A percentile compares a stretch with the other conserved stretches of the same genome.
phyloP scores from a whole-genome alignment of 345 rosid genomes.

The Arabidopsis suecica region DNA sequence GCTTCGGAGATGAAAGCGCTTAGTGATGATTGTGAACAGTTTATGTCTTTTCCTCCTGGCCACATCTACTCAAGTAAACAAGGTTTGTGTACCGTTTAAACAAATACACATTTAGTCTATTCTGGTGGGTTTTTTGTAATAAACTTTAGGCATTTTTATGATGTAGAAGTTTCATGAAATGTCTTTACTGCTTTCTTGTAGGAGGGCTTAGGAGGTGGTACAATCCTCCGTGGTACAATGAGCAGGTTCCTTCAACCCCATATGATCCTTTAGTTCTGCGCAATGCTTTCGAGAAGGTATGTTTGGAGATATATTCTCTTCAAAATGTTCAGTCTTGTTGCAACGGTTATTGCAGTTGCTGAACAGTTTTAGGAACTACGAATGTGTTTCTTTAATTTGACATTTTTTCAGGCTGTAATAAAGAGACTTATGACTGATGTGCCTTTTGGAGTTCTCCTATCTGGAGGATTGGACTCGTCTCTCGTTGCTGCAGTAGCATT shows the following conservation, averaged over 20 bases:
- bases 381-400: conserved; percentile 3
- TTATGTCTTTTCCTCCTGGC: conserved; percentile 74
- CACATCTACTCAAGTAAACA: conserved; percentile 81
- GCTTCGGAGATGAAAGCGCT: conserved; percentile 93
- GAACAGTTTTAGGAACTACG: not conserved
- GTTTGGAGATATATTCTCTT: not conserved
- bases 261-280: conserved; percentile 66
- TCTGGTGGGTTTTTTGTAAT: not conserved
- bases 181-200: conserved; percentile 37
- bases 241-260: conserved; percentile 71
- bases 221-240: conserved; percentile 72
- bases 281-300: conserved; percentile 71
- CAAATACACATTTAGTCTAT: not conserved
- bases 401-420: conserved; percentile 61
- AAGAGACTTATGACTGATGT: conserved; percentile 90
- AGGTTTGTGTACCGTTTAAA: conserved; percentile 52
- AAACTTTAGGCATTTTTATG: not conserved
- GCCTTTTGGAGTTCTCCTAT: conserved; percentile 82
- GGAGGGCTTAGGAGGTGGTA: conserved; percentile 80
- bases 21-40: conserved; percentile 83
- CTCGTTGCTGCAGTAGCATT: conserved; percentile 85
- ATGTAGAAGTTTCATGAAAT: not conserved
- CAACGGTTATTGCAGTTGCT: not conserved
- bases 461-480: conserved; percentile 89
- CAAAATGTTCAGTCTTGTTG: not conserved